Conservation (phyloP, 805 yeast species). For the Lipomyces orientalis region DNA sequence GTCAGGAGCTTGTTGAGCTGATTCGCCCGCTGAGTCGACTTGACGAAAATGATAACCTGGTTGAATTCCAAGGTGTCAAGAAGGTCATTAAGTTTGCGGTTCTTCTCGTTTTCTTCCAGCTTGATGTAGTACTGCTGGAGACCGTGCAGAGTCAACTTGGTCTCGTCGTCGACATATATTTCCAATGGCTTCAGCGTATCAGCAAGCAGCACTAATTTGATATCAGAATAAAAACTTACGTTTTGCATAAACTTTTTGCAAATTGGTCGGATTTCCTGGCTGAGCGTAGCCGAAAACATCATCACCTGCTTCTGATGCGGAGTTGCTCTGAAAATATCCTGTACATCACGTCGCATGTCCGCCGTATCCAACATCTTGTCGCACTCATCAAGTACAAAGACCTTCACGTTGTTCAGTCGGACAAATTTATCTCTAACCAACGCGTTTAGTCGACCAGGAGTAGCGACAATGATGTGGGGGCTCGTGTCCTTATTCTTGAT, state of each 20-base stretch:
- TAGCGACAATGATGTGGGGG: conserved; percentile 96
- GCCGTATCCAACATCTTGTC: conserved; percentile 89
- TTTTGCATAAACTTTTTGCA: conserved; percentile 98
- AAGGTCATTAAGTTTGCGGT: conserved; percentile 87
- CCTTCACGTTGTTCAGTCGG: conserved; percentile 86
- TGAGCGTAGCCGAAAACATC: conserved; percentile 98
- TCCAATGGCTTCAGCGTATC: conserved; percentile 67
- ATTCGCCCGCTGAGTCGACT: conserved; percentile 87
- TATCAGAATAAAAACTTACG: conserved; percentile 17
- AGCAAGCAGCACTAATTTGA: background rate
- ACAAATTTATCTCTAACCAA: conserved; percentile 88
- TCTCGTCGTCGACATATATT: conserved; percentile 96
- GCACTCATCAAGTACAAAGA: conserved; percentile 97
- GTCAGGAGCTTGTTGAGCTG: conserved; percentile 86
- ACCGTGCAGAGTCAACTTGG: conserved; percentile 96
- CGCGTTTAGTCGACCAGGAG: conserved; percentile 97
- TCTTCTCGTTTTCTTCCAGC: conserved; percentile 88
- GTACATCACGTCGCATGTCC: conserved; percentile 95
- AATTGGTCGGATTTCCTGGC: conserved; percentile 92
- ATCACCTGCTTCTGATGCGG: conserved; percentile 98
- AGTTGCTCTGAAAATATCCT: conserved; percentile 95
- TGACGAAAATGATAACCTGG: conserved; percentile 96
- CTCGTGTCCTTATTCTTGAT: conserved; percentile 90
- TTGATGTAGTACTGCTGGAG: conserved; percentile 95
- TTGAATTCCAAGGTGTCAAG: conserved; percentile 94